phyloP scores from a whole-genome alignment of 192 early-diverging fungal species.

The Cetraspora pellucida region DNA sequence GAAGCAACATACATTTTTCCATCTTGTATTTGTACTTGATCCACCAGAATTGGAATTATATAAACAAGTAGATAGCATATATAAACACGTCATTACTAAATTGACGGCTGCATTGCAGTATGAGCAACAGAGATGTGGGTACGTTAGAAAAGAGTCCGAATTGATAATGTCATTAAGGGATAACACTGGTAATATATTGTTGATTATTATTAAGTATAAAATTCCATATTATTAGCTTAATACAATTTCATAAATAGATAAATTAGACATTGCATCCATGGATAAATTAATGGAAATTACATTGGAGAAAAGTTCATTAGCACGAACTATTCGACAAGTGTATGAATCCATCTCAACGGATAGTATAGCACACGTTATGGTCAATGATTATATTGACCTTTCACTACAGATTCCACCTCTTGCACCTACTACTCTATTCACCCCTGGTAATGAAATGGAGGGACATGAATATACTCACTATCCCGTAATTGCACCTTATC shows the following conservation, averaged over 20 bases:
- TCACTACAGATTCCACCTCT: constrained; percentile 65
- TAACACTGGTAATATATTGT: constrained; percentile 50
- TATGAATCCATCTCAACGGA: constrained; percentile 56
- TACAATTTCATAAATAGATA: not conserved
- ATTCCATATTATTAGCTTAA: not conserved
- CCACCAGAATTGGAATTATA: constrained; percentile 56
- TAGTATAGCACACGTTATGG: constrained; percentile 60
- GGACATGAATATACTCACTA: constrained; percentile 68
- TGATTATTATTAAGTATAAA: constrained; percentile 1
- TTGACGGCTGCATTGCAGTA: constrained; percentile 74
- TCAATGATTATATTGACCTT: constrained; percentile 81
- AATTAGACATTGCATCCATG: not conserved
- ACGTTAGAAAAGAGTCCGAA: constrained; percentile 73
- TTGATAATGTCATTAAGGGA: constrained; percentile 74
- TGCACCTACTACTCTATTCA: constrained; percentile 35
- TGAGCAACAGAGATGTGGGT: constrained; percentile 76
- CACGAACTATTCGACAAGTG: constrained; percentile 61
- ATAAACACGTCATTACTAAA: constrained; percentile 69
- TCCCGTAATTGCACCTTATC: constrained; percentile 83
- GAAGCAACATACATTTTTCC: constrained; percentile 60
- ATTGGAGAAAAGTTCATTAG: constrained; percentile 47
- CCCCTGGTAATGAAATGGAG: constrained; percentile 30
- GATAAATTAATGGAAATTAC: constrained; percentile 32
- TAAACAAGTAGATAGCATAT: constrained; percentile 66
- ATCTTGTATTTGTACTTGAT: constrained; percentile 76